These are phyloP conservation scores for Parathielavia hyrcaniae DNA, from an alignment of 495 filamentous ascomycete genomes.

Conservation along the genomic window DNA sequence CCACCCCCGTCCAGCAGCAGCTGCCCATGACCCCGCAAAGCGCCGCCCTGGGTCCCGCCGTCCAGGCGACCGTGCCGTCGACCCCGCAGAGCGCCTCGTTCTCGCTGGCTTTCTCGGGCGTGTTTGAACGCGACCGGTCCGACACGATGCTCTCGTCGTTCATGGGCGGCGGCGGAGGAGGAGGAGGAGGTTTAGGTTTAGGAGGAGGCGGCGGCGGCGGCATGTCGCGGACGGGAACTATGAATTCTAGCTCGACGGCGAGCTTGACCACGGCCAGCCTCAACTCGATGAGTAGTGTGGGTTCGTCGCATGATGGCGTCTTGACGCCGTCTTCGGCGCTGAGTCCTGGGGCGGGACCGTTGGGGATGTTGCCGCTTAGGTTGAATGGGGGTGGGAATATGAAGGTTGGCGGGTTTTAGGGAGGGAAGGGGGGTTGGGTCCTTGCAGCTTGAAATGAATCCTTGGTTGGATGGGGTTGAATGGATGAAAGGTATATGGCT, in stretches of 20 bases:
- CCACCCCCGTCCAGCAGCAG: conserved; percentile 31
- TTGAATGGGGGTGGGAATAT: conserved; percentile 19
- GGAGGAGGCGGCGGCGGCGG: conserved; percentile 24
- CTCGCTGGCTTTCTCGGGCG: conserved; percentile 58
- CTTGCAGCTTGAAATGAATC: too few relatives aligned
- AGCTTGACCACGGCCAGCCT: conserved; percentile 28
- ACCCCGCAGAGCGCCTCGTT: conserved; percentile 64
- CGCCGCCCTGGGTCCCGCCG: conserved; percentile 79
- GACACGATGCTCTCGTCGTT: conserved; percentile 61
- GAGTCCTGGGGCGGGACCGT: conserved; percentile 32
- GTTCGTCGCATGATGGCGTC: conserved; percentile 32
- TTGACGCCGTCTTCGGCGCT: conserved; percentile 34
- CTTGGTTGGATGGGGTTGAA: neutral
- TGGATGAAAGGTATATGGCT: neutral
- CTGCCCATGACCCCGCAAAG: conserved; percentile 64
- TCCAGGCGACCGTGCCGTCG: conserved; percentile 80
- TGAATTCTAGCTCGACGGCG: conserved; percentile 38
- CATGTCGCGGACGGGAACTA: conserved; percentile 40
- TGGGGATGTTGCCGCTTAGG: conserved; percentile 24
- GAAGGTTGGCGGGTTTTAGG: conserved; percentile 19
- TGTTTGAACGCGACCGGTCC: conserved; percentile 55
- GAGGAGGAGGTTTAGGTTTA: conserved; percentile 21
- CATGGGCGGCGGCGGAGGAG: conserved; percentile 34
- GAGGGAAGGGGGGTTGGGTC: neutral
- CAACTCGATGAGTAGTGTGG: conserved; percentile 37